These are phyloP conservation scores for Hyphopichia buzzinii DNA, from an alignment of 1,139 yeast genomes.

Conservation along the genomic window DNA sequence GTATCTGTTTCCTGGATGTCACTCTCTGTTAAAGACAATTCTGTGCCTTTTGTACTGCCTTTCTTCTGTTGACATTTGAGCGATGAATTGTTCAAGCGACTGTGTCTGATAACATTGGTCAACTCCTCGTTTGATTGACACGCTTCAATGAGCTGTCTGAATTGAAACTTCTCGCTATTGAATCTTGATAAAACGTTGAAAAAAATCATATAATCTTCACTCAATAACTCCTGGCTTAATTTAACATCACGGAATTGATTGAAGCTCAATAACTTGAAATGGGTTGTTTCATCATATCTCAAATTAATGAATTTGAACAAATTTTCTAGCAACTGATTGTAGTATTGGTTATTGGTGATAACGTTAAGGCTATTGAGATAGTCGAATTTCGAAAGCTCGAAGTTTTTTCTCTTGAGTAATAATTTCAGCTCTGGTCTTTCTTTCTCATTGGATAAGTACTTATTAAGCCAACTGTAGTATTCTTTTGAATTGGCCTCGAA, in stretches of 20 bases:
- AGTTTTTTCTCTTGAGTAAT: slow-evolving; percentile 54
- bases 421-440: slow-evolving; percentile 62
- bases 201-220: slow-evolving; percentile 31
- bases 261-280: slow-evolving; percentile 18
- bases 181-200: slow-evolving; percentile 35
- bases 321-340: slow-evolving; percentile 39
- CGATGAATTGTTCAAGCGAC: slow-evolving; percentile 21
- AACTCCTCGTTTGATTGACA: slow-evolving; percentile 42
- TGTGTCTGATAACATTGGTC: slow-evolving; percentile 30
- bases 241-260: slow-evolving; percentile 20
- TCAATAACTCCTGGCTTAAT: slow-evolving; percentile 21
- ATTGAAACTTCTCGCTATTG: slow-evolving; percentile 43
- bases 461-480: slow-evolving; percentile 71
- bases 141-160: slow-evolving; percentile 45
- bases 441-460: slow-evolving; percentile 65
- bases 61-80: not conserved
- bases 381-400: slow-evolving; percentile 70
- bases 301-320: slow-evolving; percentile 36
- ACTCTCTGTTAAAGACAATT: not conserved
- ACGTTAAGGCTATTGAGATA: slow-evolving; percentile 65
- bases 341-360: slow-evolving; percentile 50
- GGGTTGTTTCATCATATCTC: slow-evolving; percentile 12
- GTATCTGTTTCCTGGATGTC: not conserved
- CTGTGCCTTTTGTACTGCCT: not conserved
- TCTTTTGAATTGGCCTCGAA: slow-evolving; percentile 75